Percentiles rank a stretch among this genome's conserved stretches.
Conservation (phyloP, 768 basidiomycete genomes). For the Russula sp. region DNA sequence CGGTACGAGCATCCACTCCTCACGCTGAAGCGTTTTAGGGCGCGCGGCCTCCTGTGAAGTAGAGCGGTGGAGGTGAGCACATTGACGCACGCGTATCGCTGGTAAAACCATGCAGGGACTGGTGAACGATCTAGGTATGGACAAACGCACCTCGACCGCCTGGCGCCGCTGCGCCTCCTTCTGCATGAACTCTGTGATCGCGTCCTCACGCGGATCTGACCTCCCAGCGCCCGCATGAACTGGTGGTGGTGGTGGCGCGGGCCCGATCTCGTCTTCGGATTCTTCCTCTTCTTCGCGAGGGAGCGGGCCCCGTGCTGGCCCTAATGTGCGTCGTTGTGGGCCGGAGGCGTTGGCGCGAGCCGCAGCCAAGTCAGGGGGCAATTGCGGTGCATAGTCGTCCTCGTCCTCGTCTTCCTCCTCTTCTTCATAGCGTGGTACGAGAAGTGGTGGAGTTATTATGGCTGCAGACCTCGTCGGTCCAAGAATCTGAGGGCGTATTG, state of each 20-base stretch:
- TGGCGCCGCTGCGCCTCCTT: constrained; percentile 73
- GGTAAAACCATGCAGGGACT: neutral
- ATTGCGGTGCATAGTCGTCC: constrained; percentile 65
- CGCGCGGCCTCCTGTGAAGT: constrained; percentile 58
- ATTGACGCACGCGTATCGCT: neutral
- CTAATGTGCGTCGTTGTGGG: constrained; percentile 36
- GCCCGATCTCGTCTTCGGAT: constrained; percentile 77
- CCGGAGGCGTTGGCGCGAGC: constrained; percentile 31
- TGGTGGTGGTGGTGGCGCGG: constrained; percentile 49
- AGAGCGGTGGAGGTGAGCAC: neutral
- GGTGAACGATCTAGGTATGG: neutral
- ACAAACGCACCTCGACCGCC: constrained; percentile 49
- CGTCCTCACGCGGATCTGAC: constrained; percentile 41
- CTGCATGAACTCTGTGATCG: constrained; percentile 78
- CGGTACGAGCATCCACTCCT: constrained; percentile 98
- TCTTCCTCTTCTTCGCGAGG: constrained; percentile 33
- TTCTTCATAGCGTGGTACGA: constrained; percentile 14
- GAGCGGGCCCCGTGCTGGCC: constrained; percentile 46
- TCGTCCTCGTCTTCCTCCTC: constrained; percentile 46
- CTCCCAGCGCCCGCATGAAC: neutral
- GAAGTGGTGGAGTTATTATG: constrained; percentile 20
- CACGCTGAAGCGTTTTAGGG: constrained; percentile 73
- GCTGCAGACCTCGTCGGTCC: neutral
- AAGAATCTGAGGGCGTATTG: constrained; percentile 24
- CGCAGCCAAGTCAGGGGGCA: constrained; percentile 65